Evolutionary conservation across 768 basidiomycete genomes (phyloP), one percentile per base, ranked within the genome.

Genomic region (Hericium erinaceus): DNA sequence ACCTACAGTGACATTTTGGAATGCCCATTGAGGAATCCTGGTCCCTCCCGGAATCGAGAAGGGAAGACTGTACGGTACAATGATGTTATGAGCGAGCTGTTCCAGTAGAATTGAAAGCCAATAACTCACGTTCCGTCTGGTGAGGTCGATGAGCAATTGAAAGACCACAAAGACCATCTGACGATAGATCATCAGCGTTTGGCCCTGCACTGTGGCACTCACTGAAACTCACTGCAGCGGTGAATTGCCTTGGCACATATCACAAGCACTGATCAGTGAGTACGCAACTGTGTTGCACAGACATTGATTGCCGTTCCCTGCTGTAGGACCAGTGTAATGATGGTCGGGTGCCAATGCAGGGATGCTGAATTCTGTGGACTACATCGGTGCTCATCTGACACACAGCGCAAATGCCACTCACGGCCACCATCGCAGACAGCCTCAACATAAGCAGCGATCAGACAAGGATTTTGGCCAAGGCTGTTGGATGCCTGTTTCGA

Each of bases 21-120:
- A 83, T 0, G 81, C 80, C 65, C 77, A 83, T 44, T 73, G 67
- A 5, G 80, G 81, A 6, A 83, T 74, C 10, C 61, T 64, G 3
- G 74, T 75, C n/a, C 60, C 68, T 11, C 62, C 12, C 13, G 80
- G 81, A 49, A 83, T 75, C 9, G 54, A 26, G 3, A 58, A 1
- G 0, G 61, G 54, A 56, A 56, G 59, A 28, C 59, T 62, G n/a
- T 12, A 38, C 15, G 7, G n/a, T 22, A 55, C 12, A 39, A 44
- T 52, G 6, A 44, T 52, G 6, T 33, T 33, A 26, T 53, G 52
- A 26, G 13, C 33, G 33, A 33, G 33, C 33, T 6, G 39, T n/a
- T 16, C 28, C n/a, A 24, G 24, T 11, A 5, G 7, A 22, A 48
- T 16, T n/a, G 33, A 38, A 2, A 15, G 26, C 13, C 44, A 15